Evolutionary conservation across 1,284 basidiomycete genomes (phyloP).

Genomic region (Ustilago curta): DNA sequence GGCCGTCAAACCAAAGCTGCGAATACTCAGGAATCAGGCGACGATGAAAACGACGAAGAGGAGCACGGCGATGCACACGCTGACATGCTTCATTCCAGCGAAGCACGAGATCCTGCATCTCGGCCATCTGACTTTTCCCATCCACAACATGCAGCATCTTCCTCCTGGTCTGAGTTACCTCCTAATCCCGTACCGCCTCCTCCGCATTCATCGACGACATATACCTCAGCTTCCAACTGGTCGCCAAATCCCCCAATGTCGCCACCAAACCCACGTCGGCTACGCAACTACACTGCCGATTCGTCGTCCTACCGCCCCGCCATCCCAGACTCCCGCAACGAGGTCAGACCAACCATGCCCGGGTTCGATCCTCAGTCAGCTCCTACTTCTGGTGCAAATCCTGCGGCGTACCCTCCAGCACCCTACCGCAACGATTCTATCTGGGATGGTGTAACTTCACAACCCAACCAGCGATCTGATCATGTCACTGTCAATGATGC

Average conservation of each 20-base stretch:
- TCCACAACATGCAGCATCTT: constrained; percentile 7
- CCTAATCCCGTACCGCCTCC: constrained; percentile 5
- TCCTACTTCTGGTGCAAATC: background rate
- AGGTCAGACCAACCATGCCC: background rate
- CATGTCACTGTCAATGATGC: constrained; percentile 2
- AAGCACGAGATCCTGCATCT: background rate
- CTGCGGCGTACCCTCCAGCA: constrained; percentile 10
- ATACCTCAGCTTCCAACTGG: constrained; percentile 17
- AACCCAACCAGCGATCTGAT: constrained; percentile 11
- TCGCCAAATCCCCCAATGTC: constrained; percentile 26
- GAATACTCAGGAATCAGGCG: constrained; percentile 1
- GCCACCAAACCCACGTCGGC: constrained; percentile 15
- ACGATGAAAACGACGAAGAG: constrained; percentile 15
- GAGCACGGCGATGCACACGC: constrained; percentile 10
- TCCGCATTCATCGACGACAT: background rate
- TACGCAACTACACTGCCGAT: constrained; percentile 7
- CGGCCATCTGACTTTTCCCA: constrained; percentile 6
- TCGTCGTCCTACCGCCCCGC: constrained; percentile 9
- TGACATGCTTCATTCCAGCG: background rate
- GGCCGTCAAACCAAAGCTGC: constrained; percentile 5
- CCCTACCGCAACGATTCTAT: constrained; percentile 22
- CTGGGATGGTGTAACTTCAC: constrained; percentile 15
- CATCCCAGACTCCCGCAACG: background rate
- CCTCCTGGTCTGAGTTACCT: constrained; percentile 16
- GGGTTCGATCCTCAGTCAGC: constrained; percentile 1